Conservation (phyloP, 1,284 basidiomycete genomes). For the Naganishia sp. region DNA sequence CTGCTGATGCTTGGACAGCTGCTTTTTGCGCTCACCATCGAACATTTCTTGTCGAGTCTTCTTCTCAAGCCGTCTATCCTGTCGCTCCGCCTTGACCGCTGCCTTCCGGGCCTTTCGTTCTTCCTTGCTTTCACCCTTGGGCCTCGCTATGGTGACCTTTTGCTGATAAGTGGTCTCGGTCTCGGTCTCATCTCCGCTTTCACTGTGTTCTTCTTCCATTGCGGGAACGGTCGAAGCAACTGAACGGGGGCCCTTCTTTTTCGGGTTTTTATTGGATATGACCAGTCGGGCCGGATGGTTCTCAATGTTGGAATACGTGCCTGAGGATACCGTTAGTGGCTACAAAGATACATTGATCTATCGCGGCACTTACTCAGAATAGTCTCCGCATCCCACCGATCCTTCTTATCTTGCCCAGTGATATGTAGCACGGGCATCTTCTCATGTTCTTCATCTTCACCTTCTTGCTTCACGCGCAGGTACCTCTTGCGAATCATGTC, state of each 20-base stretch:
- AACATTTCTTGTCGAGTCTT: slow-evolving; percentile 77
- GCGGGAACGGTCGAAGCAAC: slow-evolving; percentile 25
- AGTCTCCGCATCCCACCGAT: slow-evolving; percentile 92
- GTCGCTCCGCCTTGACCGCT: slow-evolving; percentile 77
- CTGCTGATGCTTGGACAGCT: slow-evolving; percentile 59
- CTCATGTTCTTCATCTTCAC: slow-evolving; percentile 47
- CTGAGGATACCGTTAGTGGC: slow-evolving; percentile 54
- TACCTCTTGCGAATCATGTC: slow-evolving; percentile 65
- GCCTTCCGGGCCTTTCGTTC: slow-evolving; percentile 85
- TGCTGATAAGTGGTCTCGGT: slow-evolving; percentile 39
- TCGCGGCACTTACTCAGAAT: slow-evolving; percentile 71
- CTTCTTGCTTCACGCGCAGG: slow-evolving; percentile 54
- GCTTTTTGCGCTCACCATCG: slow-evolving; percentile 69
- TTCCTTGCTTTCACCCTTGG: slow-evolving; percentile 77
- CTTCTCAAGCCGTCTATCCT: slow-evolving; percentile 70
- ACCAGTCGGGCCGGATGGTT: slow-evolving; percentile 87
- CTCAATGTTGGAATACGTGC: slow-evolving; percentile 91
- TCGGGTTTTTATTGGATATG: slow-evolving; percentile 57
- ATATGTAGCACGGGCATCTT: slow-evolving; percentile 55
- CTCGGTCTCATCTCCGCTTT: slow-evolving; percentile 50
- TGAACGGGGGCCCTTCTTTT: slow-evolving; percentile 34
- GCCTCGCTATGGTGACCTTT: slow-evolving; percentile 60
- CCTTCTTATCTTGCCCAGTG: slow-evolving; percentile 63
- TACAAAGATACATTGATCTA: not conserved
- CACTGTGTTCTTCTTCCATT: slow-evolving; percentile 26